A percentile compares a stretch with the other conserved stretches of the same genome.
These are phyloP conservation scores for Stachybotrys echinatus DNA, from an alignment of 2,329 filamentous ascomycete genomes.

Conservation along the genomic window DNA sequence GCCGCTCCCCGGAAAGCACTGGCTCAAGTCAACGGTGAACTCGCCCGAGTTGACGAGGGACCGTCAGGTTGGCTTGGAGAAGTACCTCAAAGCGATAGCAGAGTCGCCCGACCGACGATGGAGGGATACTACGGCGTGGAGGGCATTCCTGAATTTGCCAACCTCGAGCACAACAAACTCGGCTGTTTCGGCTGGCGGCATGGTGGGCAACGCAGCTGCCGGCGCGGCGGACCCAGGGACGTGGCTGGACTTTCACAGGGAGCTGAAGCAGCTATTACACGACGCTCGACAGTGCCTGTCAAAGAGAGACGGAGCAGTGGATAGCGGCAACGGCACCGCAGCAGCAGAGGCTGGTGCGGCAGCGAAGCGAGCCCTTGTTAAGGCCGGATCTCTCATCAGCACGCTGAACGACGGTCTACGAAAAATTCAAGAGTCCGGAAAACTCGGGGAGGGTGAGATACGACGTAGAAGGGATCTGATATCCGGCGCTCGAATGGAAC, in stretches of 20 bases:
- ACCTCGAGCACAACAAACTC: conserved; percentile 43
- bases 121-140: conserved; percentile 69
- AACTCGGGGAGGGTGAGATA: conserved; percentile 70
- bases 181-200: conserved; percentile 39
- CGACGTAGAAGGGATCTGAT: conserved; percentile 66
- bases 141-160: conserved; percentile 67
- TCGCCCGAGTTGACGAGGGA: conserved; percentile 66
- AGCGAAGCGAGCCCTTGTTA: conserved; percentile 70
- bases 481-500: conserved; percentile 64
- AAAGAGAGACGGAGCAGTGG: conserved; percentile 51
- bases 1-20: conserved; percentile 67
- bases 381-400: conserved; percentile 58
- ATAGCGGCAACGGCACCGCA: conserved; percentile 32
- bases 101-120: conserved; percentile 69
- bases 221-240: conserved; percentile 55
- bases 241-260: conserved; percentile 72
- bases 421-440: conserved; percentile 45
- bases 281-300: conserved; percentile 68
- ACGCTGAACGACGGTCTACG: conserved; percentile 62
- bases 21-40: conserved; percentile 68
- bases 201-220: conserved; percentile 30
- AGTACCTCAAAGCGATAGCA: conserved; percentile 68
- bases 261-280: conserved; percentile 58
- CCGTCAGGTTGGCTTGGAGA: conserved; percentile 63
- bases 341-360: conserved; percentile 61